Conservation (phyloP, 441 rosid species). For the Hura crepitans region DNA sequence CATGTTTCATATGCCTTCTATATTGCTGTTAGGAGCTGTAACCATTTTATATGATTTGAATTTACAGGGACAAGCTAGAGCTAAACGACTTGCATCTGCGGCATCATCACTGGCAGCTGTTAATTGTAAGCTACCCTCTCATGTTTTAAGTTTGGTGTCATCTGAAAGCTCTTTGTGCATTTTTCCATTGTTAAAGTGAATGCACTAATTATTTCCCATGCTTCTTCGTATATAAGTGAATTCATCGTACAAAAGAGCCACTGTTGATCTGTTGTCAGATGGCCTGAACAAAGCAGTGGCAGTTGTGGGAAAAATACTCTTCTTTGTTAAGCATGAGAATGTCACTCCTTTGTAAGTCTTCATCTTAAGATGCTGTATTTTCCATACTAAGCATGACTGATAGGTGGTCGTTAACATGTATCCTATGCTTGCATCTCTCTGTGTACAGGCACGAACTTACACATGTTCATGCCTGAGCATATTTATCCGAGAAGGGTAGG, state of each 20-base stretch:
- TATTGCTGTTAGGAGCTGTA: not conserved
- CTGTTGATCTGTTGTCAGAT: constrained; percentile 45
- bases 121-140: constrained; percentile 36
- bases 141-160: constrained; percentile 7
- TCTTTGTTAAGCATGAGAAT: constrained; percentile 56
- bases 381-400: not conserved
- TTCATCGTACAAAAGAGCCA: constrained; percentile 39
- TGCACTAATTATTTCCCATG: constrained; percentile 14
- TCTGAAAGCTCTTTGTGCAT: constrained; percentile 2
- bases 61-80: constrained; percentile 46
- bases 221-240: constrained; percentile 34
- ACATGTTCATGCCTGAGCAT: not conserved
- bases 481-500: not conserved
- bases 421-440: not conserved
- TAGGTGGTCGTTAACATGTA: not conserved
- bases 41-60: constrained; percentile 15
- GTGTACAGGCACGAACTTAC: not conserved
- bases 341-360: constrained; percentile 61
- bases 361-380: constrained; percentile 5
- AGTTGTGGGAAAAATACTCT: constrained; percentile 52
- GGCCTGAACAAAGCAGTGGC: constrained; percentile 64
- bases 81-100: constrained; percentile 43
- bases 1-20: not conserved
- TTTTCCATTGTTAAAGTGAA: not conserved
- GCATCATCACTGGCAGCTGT: constrained; percentile 44